These are phyloP conservation scores for Eucalyptus fibrosa DNA, from an alignment of 345 rosid species.

Conservation along the genomic window DNA sequence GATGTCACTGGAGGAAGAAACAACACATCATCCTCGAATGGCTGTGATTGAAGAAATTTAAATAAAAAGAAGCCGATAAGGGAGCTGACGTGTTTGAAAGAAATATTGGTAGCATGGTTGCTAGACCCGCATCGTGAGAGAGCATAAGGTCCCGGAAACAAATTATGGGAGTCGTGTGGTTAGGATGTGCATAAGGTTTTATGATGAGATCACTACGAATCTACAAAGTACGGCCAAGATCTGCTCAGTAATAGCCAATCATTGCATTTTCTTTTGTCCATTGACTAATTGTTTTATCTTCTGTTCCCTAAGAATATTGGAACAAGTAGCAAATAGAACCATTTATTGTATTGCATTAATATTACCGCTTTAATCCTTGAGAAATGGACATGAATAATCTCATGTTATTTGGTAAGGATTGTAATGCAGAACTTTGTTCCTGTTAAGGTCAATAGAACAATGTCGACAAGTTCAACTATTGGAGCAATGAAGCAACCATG, in stretches of 20 bases:
- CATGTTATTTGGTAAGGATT: not conserved
- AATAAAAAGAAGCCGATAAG: too few relatives aligned
- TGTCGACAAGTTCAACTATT: not conserved
- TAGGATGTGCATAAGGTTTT: not conserved
- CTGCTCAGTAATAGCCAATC: not conserved
- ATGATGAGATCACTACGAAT: not conserved
- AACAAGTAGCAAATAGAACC: not conserved
- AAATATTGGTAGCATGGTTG: too few relatives aligned
- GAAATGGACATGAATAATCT: not conserved
- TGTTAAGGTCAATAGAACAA: not conserved
- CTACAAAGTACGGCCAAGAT: not conserved
- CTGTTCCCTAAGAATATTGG: not conserved
- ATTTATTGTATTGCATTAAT: not conserved
- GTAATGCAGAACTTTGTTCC: not conserved
- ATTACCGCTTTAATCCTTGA: not conserved
- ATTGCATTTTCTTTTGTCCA: not conserved
- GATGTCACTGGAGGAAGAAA: too few relatives aligned
- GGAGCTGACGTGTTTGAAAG: too few relatives aligned
- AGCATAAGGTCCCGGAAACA: too few relatives aligned
- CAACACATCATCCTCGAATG: too few relatives aligned
- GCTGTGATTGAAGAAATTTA: too few relatives aligned
- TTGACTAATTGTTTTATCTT: not conserved
- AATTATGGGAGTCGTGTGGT: not conserved
- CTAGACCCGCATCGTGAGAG: too few relatives aligned
- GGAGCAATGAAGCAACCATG: not conserved